Percentiles rank a stretch among this genome's conserved stretches.
Conservation (phyloP, 768 basidiomycete species). For the Hortiboletus flavorubellus region DNA sequence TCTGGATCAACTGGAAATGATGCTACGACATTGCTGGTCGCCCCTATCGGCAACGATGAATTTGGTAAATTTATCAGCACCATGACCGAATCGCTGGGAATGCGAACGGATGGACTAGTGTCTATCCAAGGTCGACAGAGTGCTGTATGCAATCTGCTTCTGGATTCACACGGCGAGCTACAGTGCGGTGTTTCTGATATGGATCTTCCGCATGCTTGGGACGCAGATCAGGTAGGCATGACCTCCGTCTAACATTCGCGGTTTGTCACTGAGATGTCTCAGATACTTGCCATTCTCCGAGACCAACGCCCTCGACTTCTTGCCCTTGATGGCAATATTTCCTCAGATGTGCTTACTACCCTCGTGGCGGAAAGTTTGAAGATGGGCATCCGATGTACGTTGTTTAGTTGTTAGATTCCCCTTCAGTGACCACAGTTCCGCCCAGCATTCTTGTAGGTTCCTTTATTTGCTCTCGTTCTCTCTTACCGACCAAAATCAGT, state of each 20-base stretch:
- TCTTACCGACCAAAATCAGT: constrained; percentile 37
- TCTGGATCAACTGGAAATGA: constrained; percentile 26
- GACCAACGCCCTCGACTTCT: constrained; percentile 54
- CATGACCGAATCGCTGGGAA: constrained; percentile 59
- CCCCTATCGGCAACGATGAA: constrained; percentile 72
- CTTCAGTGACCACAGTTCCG: constrained; percentile 1
- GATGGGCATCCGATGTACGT: constrained; percentile 53
- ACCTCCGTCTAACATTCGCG: neutral
- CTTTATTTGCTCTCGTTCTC: neutral
- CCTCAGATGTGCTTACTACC: constrained; percentile 45
- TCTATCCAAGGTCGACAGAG: constrained; percentile 43
- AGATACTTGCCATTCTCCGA: constrained; percentile 54
- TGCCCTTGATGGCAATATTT: constrained; percentile 76
- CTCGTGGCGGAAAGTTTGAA: constrained; percentile 52
- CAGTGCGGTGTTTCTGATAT: constrained; percentile 92
- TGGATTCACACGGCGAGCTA: constrained; percentile 69
- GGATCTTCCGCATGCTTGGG: constrained; percentile 57
- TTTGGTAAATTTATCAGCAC: constrained; percentile 67
- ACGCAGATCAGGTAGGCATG: constrained; percentile 40
- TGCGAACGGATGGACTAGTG: constrained; percentile 81
- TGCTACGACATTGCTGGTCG: constrained; percentile 56
- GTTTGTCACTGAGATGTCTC: neutral
- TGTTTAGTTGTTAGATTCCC: neutral
- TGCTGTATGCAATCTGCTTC: constrained; percentile 83
- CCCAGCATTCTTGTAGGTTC: constrained; percentile 72